These are phyloP conservation scores for Tuber magnatum DNA, from an alignment of 495 filamentous ascomycete species.

Conservation along the genomic window DNA sequence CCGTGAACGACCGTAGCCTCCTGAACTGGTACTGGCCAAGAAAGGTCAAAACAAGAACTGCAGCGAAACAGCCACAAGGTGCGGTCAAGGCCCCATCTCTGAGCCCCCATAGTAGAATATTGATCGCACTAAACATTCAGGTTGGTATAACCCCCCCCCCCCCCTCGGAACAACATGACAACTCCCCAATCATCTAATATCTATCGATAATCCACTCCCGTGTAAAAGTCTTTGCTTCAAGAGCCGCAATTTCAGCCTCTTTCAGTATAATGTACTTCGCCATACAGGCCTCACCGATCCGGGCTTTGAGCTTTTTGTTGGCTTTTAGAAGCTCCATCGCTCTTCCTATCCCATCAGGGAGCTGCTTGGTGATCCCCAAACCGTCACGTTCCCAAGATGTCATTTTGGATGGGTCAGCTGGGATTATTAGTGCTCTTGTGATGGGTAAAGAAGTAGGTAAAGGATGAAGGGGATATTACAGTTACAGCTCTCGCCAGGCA, in stretches of 20 bases:
- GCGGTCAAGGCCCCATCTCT: not conserved
- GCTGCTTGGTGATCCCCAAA: slow-evolving; percentile 49
- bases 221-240: slow-evolving; percentile 44
- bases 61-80: not conserved
- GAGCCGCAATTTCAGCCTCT: slow-evolving; percentile 48
- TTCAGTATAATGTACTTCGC: slow-evolving; percentile 57
- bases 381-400: slow-evolving; percentile 47
- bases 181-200: slow-evolving; percentile 42
- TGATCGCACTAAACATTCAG: not conserved
- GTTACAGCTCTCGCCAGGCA: slow-evolving; percentile 46
- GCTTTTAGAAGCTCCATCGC: slow-evolving; percentile 49
- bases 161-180: slow-evolving; percentile 15
- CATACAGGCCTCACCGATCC: slow-evolving; percentile 52
- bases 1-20: not conserved
- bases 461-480: not conserved
- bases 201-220: slow-evolving; percentile 58
- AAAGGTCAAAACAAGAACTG: not conserved
- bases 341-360: slow-evolving; percentile 50
- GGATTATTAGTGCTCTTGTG: not conserved
- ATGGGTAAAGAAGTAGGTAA: not conserved
- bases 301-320: slow-evolving; percentile 45
- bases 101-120: not conserved
- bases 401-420: slow-evolving; percentile 51
- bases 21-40: not conserved
- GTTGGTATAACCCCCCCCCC: not conserved